These are phyloP conservation scores for Fraxinus latifolia DNA, from an alignment of 305 asterid genomes.

Conservation along the genomic window DNA sequence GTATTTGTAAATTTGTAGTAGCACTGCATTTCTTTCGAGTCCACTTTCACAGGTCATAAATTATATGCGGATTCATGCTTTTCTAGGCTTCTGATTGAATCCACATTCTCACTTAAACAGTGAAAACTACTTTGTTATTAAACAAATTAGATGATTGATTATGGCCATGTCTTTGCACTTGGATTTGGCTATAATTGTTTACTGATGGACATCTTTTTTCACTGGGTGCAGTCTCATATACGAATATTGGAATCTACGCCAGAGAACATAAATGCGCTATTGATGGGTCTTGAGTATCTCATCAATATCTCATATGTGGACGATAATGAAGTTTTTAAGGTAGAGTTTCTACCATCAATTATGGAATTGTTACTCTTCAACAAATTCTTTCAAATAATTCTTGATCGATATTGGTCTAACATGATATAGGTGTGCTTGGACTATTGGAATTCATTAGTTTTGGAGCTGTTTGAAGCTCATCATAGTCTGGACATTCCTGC, in stretches of 20 bases:
- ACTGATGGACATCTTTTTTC: constrained; percentile 5
- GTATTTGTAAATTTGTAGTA: neutral
- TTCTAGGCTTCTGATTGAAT: neutral
- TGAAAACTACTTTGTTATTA: neutral
- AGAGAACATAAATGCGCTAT: constrained; percentile 66
- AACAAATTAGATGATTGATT: neutral
- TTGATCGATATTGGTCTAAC: neutral
- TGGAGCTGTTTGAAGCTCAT: constrained; percentile 89
- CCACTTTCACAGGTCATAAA: neutral
- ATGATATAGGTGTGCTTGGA: constrained; percentile 80
- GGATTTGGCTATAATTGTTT: constrained; percentile 5
- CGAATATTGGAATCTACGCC: constrained; percentile 75
- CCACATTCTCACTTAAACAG: neutral
- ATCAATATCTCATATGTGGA: constrained; percentile 88
- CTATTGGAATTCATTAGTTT: constrained; percentile 89
- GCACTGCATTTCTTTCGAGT: neutral
- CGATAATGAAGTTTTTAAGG: constrained; percentile 99
- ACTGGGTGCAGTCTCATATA: constrained; percentile 66
- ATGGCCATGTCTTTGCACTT: neutral
- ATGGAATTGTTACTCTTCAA: neutral
- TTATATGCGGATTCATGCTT: neutral
- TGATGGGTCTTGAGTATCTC: constrained; percentile 87
- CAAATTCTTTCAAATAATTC: neutral
- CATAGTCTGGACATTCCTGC: constrained; percentile 72
- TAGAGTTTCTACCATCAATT: constrained; percentile 21